Evolutionary conservation across 1,284 basidiomycete genomes (phyloP).

Genomic region (Tilletia caries): DNA sequence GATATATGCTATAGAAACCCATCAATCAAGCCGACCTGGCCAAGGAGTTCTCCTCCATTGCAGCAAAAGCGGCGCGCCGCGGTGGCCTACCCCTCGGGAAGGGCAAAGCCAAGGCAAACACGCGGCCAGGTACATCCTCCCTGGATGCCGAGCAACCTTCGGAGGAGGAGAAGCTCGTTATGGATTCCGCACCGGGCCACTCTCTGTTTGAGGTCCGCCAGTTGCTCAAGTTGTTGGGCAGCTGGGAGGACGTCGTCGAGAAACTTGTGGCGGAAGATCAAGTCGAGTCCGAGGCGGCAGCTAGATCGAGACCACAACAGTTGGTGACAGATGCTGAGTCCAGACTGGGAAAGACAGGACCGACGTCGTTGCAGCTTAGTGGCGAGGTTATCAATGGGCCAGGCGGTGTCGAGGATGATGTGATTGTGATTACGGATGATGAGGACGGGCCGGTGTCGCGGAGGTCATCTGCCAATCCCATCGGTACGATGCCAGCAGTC

Average conservation of each 20-base stretch:
- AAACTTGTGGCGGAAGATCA: constrained; percentile 16
- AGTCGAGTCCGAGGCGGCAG: background rate
- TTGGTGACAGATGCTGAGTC: too few relatives aligned
- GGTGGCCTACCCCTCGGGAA: background rate
- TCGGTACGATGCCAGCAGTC: background rate
- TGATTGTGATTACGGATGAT: constrained; percentile 5
- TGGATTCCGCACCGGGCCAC: constrained; percentile 16
- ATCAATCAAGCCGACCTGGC: constrained; percentile 3
- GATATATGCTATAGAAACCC: background rate
- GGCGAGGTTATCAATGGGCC: background rate
- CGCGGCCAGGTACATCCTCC: constrained; percentile 7
- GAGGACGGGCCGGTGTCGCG: background rate
- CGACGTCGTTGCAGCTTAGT: background rate
- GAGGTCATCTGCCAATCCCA: background rate
- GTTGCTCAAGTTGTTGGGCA: constrained; percentile 16
- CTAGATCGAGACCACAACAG: background rate
- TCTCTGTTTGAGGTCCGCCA: constrained; percentile 15
- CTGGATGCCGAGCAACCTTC: constrained; percentile 13
- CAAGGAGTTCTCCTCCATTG: constrained; percentile 15
- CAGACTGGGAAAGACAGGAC: background rate
- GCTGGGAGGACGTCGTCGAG: constrained; percentile 21
- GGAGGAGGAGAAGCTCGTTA: constrained; percentile 16
- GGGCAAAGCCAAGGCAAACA: constrained; percentile 17
- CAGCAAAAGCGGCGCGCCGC: constrained; percentile 1
- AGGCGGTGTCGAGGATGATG: background rate